These are phyloP conservation scores for Claviceps sp. DNA, from an alignment of 2,329 filamentous ascomycete genomes.

Conservation along the genomic window DNA sequence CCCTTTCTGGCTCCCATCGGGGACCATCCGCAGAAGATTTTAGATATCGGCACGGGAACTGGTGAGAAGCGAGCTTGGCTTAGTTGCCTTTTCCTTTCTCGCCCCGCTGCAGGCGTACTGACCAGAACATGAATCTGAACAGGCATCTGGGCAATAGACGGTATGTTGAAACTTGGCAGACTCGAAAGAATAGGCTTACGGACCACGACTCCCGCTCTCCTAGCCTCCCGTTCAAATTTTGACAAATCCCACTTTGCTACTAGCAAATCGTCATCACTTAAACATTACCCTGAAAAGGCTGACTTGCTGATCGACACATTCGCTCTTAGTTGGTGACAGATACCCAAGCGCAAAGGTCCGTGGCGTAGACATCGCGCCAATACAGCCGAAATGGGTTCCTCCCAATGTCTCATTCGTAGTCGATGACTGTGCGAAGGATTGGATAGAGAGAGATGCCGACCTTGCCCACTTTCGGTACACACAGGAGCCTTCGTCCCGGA, in stretches of 20 bases:
- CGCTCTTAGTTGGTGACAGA: conserved; percentile 9
- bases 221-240: not conserved
- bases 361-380: conserved; percentile 26
- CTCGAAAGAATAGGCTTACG: not conserved
- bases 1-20: conserved; percentile 29
- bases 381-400: conserved; percentile 26
- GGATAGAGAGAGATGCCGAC: conserved; percentile 15
- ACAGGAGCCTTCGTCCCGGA: conserved; percentile 22
- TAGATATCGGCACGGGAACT: conserved; percentile 26
- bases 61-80: conserved; percentile 2
- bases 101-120: not conserved
- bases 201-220: too few species aligned
- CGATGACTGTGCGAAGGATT: conserved; percentile 21
- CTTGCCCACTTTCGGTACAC: conserved; percentile 18
- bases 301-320: not conserved
- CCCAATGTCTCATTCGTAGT: conserved; percentile 26
- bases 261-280: too few species aligned
- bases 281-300: not conserved
- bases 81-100: not conserved
- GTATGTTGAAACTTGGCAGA: not conserved
- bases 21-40: conserved; percentile 19
- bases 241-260: too few species aligned
- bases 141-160: conserved; percentile 9
- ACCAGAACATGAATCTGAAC: not conserved
- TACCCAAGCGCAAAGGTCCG: conserved; percentile 23